phyloP scores from a whole-genome alignment of 176 grass and related monocot genomes.

The Eragrostis nindensis region DNA sequence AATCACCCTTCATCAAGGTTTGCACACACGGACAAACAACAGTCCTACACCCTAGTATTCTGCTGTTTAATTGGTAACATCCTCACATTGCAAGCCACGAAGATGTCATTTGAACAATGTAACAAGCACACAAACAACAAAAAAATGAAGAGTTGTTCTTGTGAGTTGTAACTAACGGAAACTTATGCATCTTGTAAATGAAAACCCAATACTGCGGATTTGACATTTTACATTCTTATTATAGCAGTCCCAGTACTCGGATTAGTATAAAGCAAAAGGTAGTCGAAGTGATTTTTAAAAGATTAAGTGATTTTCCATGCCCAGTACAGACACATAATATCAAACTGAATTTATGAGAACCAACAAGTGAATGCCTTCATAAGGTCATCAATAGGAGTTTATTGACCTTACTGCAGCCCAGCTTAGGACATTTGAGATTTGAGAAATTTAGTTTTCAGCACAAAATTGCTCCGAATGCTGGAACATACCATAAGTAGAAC shows the following conservation, averaged over 20 bases:
- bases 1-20: conserved; percentile 22
- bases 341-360: too few relatives aligned
- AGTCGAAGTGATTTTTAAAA: too few relatives aligned
- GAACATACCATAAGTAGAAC: neutral
- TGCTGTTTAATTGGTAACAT: neutral
- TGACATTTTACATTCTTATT: neutral
- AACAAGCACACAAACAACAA: neutral
- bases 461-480: too few relatives aligned
- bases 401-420: too few relatives aligned
- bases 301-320: too few relatives aligned
- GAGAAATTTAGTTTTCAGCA: too few relatives aligned
- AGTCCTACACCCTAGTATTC: neutral
- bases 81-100: neutral
- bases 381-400: too few relatives aligned
- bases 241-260: neutral
- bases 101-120: neutral
- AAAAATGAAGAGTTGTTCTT: neutral
- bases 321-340: too few relatives aligned
- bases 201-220: neutral
- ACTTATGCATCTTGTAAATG: conserved; percentile 32
- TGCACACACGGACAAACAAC: neutral
- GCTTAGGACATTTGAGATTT: too few relatives aligned
- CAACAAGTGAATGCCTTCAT: too few relatives aligned
- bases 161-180: neutral
- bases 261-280: neutral